A percentile compares a stretch with the other conserved stretches of the same genome.
Conservation (phyloP, 805 yeast genomes). For the Lipomyces kockii region DNA sequence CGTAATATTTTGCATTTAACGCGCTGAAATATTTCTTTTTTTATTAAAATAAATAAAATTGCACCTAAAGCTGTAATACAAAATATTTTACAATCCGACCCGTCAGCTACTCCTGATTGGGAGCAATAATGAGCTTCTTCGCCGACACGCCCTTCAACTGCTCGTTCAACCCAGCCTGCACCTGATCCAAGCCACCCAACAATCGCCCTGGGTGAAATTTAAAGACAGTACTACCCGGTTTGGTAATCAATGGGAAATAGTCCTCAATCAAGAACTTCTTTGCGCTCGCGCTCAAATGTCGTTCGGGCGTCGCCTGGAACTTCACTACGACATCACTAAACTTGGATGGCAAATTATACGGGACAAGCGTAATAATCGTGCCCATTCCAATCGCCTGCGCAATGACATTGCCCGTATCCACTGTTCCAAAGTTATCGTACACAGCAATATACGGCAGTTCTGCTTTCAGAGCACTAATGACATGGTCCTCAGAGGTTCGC, state of each 20-base stretch:
- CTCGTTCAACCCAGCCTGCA: not conserved
- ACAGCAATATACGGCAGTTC: not conserved
- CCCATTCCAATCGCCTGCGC: slow-evolving; percentile 3
- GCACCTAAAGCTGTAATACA: not conserved
- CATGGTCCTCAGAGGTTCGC: not conserved
- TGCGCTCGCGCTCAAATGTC: not conserved
- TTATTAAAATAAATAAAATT: not conserved
- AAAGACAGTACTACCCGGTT: slow-evolving; percentile 1
- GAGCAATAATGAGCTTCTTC: not conserved
- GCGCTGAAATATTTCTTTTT: not conserved
- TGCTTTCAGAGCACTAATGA: not conserved
- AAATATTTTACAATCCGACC: too few relatives aligned
- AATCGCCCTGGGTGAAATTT: not conserved
- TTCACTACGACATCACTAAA: not conserved
- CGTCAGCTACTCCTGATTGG: not conserved
- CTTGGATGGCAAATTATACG: not conserved
- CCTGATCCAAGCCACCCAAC: slow-evolving; percentile 2
- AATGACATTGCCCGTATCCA: not conserved
- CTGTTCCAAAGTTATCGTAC: slow-evolving; percentile 1
- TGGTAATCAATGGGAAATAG: not conserved
- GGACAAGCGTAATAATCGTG: not conserved
- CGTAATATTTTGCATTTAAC: not conserved
- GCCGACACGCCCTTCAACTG: slow-evolving; percentile 4
- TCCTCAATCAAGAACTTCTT: not conserved
- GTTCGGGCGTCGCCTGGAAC: not conserved